Percentiles rank a stretch among this genome's conserved stretches.
phyloP scores from a whole-genome alignment of 169 alveolate genomes.

The Neospora caninum region DNA sequence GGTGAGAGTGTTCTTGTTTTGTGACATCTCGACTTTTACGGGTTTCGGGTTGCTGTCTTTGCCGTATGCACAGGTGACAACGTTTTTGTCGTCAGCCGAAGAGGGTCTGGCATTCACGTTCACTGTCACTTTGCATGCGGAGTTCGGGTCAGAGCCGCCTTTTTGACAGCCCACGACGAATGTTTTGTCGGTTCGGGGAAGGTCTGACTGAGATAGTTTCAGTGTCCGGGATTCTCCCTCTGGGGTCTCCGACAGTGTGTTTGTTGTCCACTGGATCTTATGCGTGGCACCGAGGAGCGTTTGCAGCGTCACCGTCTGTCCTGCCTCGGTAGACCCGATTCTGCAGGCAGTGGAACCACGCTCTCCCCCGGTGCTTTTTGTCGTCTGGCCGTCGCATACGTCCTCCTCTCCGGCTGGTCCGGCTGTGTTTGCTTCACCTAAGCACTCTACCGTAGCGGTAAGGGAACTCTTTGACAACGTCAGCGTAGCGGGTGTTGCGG shows the following conservation, averaged over 20 bases:
- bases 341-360: neutral
- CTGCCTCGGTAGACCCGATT: neutral
- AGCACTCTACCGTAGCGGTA: neutral
- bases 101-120: neutral
- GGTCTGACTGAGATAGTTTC: neutral
- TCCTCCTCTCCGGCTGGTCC: neutral
- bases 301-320: neutral
- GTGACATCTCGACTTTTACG: neutral
- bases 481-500: too few relatives aligned
- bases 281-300: neutral
- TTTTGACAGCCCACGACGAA: constrained; percentile 1
- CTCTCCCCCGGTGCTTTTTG: too few relatives aligned
- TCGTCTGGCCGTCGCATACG: neutral
- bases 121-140: neutral
- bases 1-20: constrained; percentile 6
- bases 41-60: neutral
- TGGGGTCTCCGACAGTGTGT: too few relatives aligned
- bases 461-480: neutral
- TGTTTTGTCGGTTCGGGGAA: neutral
- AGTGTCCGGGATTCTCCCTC: neutral
- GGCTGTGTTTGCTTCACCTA: neutral
- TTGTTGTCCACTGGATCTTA: neutral
- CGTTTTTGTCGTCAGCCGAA: neutral
- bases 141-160: neutral
- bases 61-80: constrained; percentile 1